A percentile compares a stretch with the other conserved stretches of the same genome.
Conservation (phyloP, 306 rosid genomes). For the Quercus robur region DNA sequence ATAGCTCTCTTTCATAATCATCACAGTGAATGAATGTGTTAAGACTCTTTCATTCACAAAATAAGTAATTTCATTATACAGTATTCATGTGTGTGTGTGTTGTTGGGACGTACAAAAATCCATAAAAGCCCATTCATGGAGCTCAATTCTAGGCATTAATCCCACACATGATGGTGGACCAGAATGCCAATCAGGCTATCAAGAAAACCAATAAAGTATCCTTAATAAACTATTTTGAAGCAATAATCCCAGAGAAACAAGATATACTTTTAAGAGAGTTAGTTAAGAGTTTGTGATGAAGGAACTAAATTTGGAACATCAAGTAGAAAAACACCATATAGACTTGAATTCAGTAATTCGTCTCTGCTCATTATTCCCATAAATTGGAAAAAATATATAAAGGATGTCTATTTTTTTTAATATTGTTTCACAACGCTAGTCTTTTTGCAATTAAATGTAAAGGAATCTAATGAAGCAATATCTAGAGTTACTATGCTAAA, state of each 20-base stretch:
- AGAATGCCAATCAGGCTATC: not conserved
- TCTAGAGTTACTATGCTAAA: constrained; percentile 5
- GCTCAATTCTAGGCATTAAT: no score
- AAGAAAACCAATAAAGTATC: not conserved
- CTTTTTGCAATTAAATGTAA: constrained; percentile 4
- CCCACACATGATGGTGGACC: no score
- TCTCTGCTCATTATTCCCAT: constrained; percentile 22
- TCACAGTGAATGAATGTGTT: constrained; percentile 12
- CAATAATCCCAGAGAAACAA: not conserved
- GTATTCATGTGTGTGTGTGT: no score
- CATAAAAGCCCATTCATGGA: no score
- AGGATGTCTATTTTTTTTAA: constrained; percentile 36
- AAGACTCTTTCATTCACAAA: no score
- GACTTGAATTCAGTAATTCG: constrained; percentile 3
- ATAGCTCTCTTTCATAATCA: constrained; percentile 7
- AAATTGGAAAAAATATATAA: constrained; percentile 35
- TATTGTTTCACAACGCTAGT: constrained; percentile 18
- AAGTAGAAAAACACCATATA: constrained; percentile 3
- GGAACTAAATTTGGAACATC: constrained; percentile 5
- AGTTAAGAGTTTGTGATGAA: not conserved
- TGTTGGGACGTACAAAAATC: no score
- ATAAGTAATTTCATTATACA: no score
- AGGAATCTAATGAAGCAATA: constrained; percentile 15
- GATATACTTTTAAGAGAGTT: not conserved
- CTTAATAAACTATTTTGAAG: not conserved